phyloP scores from a whole-genome alignment of 2,329 filamentous ascomycete species.

The Fusarium denticulatum region DNA sequence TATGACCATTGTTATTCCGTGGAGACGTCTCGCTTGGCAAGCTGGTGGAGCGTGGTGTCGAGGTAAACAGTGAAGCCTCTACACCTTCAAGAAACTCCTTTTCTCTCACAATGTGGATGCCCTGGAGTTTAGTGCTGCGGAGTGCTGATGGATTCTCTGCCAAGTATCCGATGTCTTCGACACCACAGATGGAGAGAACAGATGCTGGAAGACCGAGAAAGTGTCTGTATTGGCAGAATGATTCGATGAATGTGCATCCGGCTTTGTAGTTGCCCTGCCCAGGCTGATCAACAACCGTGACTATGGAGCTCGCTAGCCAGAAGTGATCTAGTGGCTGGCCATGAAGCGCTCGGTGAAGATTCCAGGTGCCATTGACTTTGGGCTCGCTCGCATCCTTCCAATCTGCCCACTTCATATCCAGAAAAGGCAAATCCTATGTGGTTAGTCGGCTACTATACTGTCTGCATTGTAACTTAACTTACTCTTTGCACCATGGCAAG shows the following conservation, averaged over 20 bases:
- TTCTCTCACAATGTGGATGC: neutral
- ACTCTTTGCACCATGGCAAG: conserved; percentile 43
- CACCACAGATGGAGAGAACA: conserved; percentile 1
- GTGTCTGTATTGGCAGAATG: conserved; percentile 17
- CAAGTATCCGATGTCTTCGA: conserved; percentile 20
- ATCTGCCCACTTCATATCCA: conserved; percentile 40
- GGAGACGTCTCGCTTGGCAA: neutral
- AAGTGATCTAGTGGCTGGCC: conserved; percentile 50
- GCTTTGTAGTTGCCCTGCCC: conserved; percentile 24
- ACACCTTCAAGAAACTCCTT: conserved; percentile 17
- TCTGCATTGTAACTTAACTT: neutral
- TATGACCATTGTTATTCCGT: neutral
- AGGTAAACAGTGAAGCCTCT: neutral
- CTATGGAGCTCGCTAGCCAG: conserved; percentile 14
- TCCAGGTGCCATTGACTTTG: conserved; percentile 47
- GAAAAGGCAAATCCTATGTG: conserved; percentile 44
- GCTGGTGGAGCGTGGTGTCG: neutral
- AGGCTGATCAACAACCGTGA: neutral
- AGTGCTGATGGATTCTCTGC: neutral
- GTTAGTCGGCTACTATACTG: too few relatives aligned
- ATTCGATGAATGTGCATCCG: conserved; percentile 14
- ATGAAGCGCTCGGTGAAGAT: conserved; percentile 41
- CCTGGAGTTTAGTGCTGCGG: neutral
- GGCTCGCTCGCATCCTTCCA: conserved; percentile 43
- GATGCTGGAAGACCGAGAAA: conserved; percentile 15